Conservation (phyloP, 768 basidiomycete genomes). For the Lactarius pseudohatsudake region DNA sequence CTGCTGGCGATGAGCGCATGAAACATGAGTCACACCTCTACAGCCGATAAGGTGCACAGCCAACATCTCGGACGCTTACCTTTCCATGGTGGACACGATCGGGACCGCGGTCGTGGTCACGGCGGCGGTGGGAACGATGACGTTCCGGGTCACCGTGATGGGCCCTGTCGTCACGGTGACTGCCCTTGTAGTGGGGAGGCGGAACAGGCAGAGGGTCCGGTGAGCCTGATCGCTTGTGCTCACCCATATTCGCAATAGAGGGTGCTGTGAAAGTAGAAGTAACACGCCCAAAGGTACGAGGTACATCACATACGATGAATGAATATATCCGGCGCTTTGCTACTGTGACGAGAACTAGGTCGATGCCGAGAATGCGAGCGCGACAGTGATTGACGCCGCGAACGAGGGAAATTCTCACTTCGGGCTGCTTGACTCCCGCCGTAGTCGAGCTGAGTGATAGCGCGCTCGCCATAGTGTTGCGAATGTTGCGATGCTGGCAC, state of each 20-base stretch:
- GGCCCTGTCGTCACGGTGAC: conserved; percentile 13
- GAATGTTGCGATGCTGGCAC: conserved; percentile 19
- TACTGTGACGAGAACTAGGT: conserved; percentile 19
- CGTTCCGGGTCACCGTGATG: conserved; percentile 5
- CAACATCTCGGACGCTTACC: conserved; percentile 9
- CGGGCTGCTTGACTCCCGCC: conserved; percentile 12
- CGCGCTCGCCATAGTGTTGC: conserved; percentile 26
- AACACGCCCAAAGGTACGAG: neutral
- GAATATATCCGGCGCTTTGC: conserved; percentile 22
- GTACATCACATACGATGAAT: conserved; percentile 17
- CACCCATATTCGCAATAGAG: conserved; percentile 13
- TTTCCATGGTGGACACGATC: conserved; percentile 10
- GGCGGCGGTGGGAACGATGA: conserved; percentile 20
- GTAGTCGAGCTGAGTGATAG: conserved; percentile 24
- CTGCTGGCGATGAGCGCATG: neutral
- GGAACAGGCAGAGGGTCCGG: conserved; percentile 24
- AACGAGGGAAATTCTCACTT: conserved; percentile 14
- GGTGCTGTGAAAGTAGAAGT: conserved; percentile 16
- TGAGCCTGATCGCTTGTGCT: conserved; percentile 14
- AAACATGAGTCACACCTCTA: conserved; percentile 3
- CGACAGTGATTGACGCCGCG: conserved; percentile 7
- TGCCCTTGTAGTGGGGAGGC: conserved; percentile 15
- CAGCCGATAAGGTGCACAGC: neutral
- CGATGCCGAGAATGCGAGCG: conserved; percentile 15
- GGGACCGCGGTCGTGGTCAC: conserved; percentile 13